Evolutionary conservation across 1,139 yeast genomes (phyloP), one percentile per base, ranked within the genome.

Genomic region (Blastobotrys elegans): DNA sequence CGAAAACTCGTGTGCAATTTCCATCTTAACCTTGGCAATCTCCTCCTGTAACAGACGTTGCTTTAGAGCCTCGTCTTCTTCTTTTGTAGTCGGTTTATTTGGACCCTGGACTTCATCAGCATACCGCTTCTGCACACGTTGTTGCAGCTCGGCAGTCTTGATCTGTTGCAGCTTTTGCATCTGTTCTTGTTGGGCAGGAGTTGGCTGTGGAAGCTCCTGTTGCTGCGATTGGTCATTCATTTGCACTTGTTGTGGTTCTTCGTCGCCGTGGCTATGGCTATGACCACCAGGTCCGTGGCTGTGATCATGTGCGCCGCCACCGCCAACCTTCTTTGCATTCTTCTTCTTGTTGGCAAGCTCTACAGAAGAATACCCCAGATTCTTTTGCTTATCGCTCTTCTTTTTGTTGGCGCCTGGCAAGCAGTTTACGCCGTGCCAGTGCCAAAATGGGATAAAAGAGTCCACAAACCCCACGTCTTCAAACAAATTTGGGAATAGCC

Each of bases 401-500:
- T 56, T 61, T 57, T 50, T 56, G 54, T 55, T 55, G 40, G 54
- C 58, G 52, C 55, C 56, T 33, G 69, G 69, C 43, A 64, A 56
- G 43, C 60, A 59, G 46, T 58, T 55, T 26, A 56, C 47, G 18
- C 70, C 86, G 59, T 88, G 89, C 90, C 95, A 92, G 5, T 80
- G 95, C 64, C 86, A 92, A 6, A 84, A 58, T 2, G 99, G 99
- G 56, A 76, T 76, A 72, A 94, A 92, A 72, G 96, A 84, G 53
- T 90, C 97, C 55, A 92, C 65, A 55, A 94, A 86, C 22, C 97
- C 96, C 58, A 95, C 90, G 63, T 92, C 99, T 53, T 84, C 98
- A 68, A 90, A 92, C 63, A 92, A 73, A 65, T 92, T 92, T 50
- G 99, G 99, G 75, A 87, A 92, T 44, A 92, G 67, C 98, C 99